Evolutionary conservation across 345 rosid genomes (phyloP).

Genomic region (Gossypium bickii): DNA sequence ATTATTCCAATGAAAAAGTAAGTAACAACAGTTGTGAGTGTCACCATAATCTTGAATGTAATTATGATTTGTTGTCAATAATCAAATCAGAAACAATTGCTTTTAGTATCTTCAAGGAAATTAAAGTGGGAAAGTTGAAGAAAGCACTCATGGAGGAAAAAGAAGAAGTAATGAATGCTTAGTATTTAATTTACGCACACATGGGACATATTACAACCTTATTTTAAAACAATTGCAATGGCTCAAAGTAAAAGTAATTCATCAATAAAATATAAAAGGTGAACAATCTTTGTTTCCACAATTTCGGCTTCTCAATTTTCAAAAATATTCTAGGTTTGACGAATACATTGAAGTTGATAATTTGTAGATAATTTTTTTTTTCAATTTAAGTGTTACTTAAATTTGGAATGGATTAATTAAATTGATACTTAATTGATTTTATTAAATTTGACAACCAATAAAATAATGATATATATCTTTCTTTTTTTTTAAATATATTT

Average conservation of each 20-base stretch:
- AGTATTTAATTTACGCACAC: too few species aligned
- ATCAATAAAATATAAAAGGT: background rate
- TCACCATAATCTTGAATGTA: background rate
- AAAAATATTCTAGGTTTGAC: slow-evolving; percentile 18
- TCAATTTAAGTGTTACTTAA: too few species aligned
- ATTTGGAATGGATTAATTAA: too few species aligned
- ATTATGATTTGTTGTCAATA: background rate
- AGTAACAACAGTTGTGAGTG: background rate
- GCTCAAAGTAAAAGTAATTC: background rate
- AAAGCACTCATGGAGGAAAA: background rate
- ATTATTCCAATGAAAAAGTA: background rate
- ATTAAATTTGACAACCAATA: too few species aligned
- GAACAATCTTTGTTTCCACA: slow-evolving; percentile 20
- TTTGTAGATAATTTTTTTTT: too few species aligned
- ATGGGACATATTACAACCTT: background rate
- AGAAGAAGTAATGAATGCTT: too few species aligned
- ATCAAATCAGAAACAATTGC: background rate
- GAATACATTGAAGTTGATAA: too few species aligned
- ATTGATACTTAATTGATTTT: too few species aligned
- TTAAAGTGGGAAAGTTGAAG: background rate
- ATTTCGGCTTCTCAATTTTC: slow-evolving; percentile 18
- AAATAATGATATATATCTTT: too few species aligned
- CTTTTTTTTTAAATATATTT: too few species aligned
- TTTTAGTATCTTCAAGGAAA: background rate
- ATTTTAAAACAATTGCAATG: background rate